These are phyloP conservation scores for Rhododendron griersonianum DNA, from an alignment of 148 eudicot species.

Conservation along the genomic window DNA sequence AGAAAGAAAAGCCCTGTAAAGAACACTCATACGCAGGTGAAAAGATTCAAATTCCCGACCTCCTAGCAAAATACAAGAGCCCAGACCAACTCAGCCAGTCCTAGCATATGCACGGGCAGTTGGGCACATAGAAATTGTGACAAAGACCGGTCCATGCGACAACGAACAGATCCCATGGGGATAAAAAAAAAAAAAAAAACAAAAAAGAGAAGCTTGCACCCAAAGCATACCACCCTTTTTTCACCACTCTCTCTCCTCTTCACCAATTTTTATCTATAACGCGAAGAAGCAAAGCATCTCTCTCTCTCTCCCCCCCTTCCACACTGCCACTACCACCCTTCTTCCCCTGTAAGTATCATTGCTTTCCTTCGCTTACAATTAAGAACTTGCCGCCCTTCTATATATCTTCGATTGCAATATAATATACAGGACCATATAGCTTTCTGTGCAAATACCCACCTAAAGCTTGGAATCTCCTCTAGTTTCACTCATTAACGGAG, in stretches of 20 bases:
- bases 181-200: background rate
- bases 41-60: no score
- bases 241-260: background rate
- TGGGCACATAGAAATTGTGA: background rate
- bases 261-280: background rate
- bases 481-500: conserved; percentile 10
- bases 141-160: background rate
- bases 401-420: background rate
- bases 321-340: background rate
- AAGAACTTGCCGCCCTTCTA: conserved; percentile 30
- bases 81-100: no score
- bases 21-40: no score
- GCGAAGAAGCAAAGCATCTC: conserved; percentile 26
- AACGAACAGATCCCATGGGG: background rate
- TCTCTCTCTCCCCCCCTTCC: background rate
- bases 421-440: background rate
- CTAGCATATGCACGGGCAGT: background rate
- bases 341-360: conserved; percentile 38
- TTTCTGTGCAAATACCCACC: conserved; percentile 17
- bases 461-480: conserved; percentile 38
- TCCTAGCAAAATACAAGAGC: no score
- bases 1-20: no score
- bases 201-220: conserved; percentile 6
- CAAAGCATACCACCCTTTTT: conserved; percentile 15
- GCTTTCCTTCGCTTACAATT: conserved; percentile 80